phyloP scores from a whole-genome alignment of 345 rosid genomes.

The Euphorbia peplus region DNA sequence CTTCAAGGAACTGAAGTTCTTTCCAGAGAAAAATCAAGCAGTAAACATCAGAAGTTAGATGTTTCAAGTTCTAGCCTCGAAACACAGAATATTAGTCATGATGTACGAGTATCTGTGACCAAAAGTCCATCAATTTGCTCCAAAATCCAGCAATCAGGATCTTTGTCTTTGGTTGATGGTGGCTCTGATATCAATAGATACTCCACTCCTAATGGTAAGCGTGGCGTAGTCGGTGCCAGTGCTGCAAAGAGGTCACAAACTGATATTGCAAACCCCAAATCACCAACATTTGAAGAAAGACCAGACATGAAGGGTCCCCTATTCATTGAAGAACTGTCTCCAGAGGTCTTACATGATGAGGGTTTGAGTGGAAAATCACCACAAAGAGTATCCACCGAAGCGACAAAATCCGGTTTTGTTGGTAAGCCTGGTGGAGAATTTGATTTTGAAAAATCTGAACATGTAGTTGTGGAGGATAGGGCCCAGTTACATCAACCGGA shows the following conservation, averaged over 20 bases:
- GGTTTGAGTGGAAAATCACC: conserved; percentile 18
- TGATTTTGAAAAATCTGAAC: conserved; percentile 7
- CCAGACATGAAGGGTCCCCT: conserved; percentile 19
- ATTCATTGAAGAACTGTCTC: conserved; percentile 13
- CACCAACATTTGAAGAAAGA: conserved; percentile 23
- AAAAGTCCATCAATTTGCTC: conserved; percentile 28
- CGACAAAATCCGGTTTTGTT: conserved; percentile 17
- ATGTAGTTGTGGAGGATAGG: conserved; percentile 18
- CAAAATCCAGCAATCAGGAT: conserved; percentile 26
- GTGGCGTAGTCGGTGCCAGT: conserved; percentile 16
- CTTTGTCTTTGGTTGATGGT: conserved; percentile 15
- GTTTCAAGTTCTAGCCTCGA: conserved; percentile 28
- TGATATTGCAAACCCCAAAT: conserved; percentile 26
- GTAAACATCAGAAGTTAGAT: conserved; percentile 34
- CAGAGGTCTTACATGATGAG: conserved; percentile 16
- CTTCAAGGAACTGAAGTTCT: conserved; percentile 29
- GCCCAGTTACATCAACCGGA: conserved; percentile 19
- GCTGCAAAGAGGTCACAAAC: conserved; percentile 23
- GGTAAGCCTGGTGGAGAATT: conserved; percentile 15
- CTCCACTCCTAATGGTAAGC: conserved; percentile 18
- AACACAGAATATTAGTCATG: conserved; percentile 31
- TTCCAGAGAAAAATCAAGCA: conserved; percentile 27
- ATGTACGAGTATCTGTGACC: conserved; percentile 25
- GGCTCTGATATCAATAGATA: conserved; percentile 15
- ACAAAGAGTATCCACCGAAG: conserved; percentile 18